Evolutionary conservation across 208 protist genomes (phyloP).

Genomic region (Leishmania aethiopica): DNA sequence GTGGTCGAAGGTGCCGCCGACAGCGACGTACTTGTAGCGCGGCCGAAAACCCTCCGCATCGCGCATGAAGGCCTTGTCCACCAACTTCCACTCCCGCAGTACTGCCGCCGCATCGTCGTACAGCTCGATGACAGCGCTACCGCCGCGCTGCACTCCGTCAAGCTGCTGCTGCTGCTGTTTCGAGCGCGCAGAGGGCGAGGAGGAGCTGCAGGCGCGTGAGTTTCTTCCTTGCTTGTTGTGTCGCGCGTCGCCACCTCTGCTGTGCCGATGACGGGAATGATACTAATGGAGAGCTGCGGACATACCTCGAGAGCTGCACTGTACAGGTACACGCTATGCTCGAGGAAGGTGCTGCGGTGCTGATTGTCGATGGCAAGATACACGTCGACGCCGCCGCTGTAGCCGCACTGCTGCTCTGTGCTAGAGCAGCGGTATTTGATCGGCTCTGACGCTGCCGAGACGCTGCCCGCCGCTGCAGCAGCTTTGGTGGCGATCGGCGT

Average conservation of each 20-base stretch:
- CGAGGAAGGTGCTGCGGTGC: slow-evolving; percentile 57
- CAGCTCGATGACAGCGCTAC: slow-evolving; percentile 6
- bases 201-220: background rate
- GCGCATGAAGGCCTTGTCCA: slow-evolving; percentile 18
- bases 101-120: slow-evolving; percentile 22
- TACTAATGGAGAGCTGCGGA: slow-evolving; percentile 45
- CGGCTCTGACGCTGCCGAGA: background rate
- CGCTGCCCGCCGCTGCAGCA: background rate
- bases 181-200: background rate
- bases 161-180: background rate
- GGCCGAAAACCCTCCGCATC: slow-evolving; percentile 49
- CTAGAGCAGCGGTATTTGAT: slow-evolving; percentile 16
- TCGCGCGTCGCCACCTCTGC: background rate
- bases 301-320: slow-evolving; percentile 44
- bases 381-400: slow-evolving; percentile 36
- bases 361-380: slow-evolving; percentile 56
- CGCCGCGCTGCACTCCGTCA: background rate
- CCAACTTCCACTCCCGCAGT: slow-evolving; percentile 18
- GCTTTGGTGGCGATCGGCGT: slow-evolving; percentile 2
- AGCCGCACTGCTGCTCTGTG: slow-evolving; percentile 13
- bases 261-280: slow-evolving; percentile 51
- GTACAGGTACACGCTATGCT: slow-evolving; percentile 71
- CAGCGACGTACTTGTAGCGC: slow-evolving; percentile 73
- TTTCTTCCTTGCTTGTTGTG: background rate
- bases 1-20: slow-evolving; percentile 92